Percentiles rank a stretch among this genome's conserved stretches.
Conservation (phyloP, 75 land plant genomes). For the Pseudotsuga menziesii region DNA sequence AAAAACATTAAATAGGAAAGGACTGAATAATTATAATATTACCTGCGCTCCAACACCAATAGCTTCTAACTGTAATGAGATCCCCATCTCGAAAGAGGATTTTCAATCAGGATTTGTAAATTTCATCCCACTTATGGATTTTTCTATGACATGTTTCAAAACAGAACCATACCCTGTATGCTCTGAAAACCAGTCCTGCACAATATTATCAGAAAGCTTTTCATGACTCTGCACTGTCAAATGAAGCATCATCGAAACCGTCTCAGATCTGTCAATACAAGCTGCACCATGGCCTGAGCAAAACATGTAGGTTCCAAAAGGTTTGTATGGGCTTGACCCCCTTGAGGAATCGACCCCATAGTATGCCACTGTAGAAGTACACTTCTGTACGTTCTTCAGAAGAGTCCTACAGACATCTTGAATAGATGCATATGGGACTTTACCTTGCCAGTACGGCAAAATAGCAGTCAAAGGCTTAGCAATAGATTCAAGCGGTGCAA, state of each 20-base stretch:
- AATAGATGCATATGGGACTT: neutral
- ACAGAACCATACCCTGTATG: neutral
- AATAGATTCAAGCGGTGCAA: slow-evolving; percentile 39
- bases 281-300: too few species aligned
- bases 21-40: too few species aligned
- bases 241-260: too few species aligned
- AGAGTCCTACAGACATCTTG: neutral
- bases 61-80: neutral
- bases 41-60: slow-evolving; percentile 5
- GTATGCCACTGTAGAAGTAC: too few species aligned
- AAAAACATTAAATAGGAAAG: too few species aligned
- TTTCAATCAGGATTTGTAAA: neutral
- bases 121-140: too few species aligned
- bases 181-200: neutral
- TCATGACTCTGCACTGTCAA: neutral
- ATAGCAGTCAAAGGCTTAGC: slow-evolving; percentile 22
- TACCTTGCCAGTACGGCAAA: slow-evolving; percentile 16
- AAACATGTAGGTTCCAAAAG: too few species aligned
- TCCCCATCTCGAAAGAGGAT: neutral
- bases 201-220: neutral
- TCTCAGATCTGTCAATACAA: too few species aligned
- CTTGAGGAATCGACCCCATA: too few species aligned
- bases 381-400: too few species aligned
- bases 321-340: too few species aligned
- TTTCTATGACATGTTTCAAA: neutral